phyloP scores from a whole-genome alignment of 768 basidiomycete species.

The Boletus insuetus region DNA sequence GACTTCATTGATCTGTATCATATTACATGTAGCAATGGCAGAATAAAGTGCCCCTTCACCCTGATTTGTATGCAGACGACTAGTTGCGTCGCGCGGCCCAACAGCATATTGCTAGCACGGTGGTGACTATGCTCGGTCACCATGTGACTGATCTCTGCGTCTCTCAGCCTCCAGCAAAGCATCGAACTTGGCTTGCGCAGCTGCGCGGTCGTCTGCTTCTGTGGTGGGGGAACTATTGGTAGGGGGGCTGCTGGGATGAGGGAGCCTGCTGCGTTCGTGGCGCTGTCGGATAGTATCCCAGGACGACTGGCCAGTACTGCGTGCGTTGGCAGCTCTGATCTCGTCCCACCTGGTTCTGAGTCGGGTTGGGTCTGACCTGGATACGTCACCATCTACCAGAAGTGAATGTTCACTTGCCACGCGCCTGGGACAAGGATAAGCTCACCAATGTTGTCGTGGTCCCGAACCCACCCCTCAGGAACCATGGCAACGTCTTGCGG shows the following conservation, averaged over 20 bases:
- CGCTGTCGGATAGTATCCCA: conserved; percentile 70
- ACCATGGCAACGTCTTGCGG: conserved; percentile 4
- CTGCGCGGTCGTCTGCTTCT: conserved; percentile 34
- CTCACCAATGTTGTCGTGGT: conserved; percentile 14
- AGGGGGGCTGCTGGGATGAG: conserved; percentile 8
- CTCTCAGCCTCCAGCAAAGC: conserved; percentile 59
- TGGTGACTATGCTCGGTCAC: conserved; percentile 5
- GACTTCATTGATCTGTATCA: conserved; percentile 5
- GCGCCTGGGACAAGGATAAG: background rate
- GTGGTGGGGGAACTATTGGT: conserved; percentile 3
- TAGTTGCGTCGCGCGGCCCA: background rate
- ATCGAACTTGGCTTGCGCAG: conserved; percentile 57
- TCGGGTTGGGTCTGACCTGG: conserved; percentile 7
- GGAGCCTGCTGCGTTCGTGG: conserved; percentile 39
- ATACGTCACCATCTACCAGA: conserved; percentile 1
- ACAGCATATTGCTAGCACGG: background rate
- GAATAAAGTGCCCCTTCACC: background rate
- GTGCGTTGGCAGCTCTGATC: conserved; percentile 54
- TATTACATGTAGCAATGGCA: conserved; percentile 1
- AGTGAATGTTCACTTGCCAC: background rate
- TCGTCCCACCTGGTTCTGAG: conserved; percentile 58
- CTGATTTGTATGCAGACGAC: background rate
- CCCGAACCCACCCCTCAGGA: conserved; percentile 16
- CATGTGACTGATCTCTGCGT: conserved; percentile 29
- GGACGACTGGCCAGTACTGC: conserved; percentile 44